Evolutionary conservation across 805 yeast species (phyloP), one percentile per base, ranked within the genome.

Genomic region (Kregervanrija fluxuum): DNA sequence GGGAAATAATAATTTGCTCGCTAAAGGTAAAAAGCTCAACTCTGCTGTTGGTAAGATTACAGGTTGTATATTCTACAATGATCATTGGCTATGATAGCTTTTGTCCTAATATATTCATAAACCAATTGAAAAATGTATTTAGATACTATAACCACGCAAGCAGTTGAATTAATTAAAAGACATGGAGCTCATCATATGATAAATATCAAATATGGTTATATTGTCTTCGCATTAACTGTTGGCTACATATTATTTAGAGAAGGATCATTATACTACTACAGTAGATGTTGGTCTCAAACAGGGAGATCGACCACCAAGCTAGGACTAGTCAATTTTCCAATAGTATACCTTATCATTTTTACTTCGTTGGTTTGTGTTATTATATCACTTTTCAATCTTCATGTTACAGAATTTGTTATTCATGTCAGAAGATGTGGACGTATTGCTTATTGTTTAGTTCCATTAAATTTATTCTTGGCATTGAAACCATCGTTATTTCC

Each of bases 361-460:
- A 46, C 33, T 8, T 32, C 8, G 12, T 32, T n/a, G 11, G 5
- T 32, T 32, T 32, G 33, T 32, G 5, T 32, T 8, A 32, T 11
- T 8, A 22, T 41, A 35, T n/a, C 40, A 37, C 64, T 59, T 44
- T 66, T 59, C 61, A 71, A 56, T 49, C 69, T 55, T 42, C 62
- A 61, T 42, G 48, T 60, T 30, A 56, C 57, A 40, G 60, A 65
- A 22, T 58, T 67, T 44, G 56, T 56, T 33, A 68, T 62, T 5
- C 66, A 67, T 31, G 52, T 73, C 31, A 83, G 81, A 55, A 65
- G 91, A 40, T 52, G 74, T 32, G 95, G 90, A 2, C 66, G 91
- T 42, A 48, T 84, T 9, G 66, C 81, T 1, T 82, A 77, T 54
- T 71, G 73, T 1, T 60, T 85, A 38, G 59, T 80, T 2, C 82